Evolutionary conservation across 176 grass and related monocot genomes (phyloP).

Genomic region (Musa itinerans): DNA sequence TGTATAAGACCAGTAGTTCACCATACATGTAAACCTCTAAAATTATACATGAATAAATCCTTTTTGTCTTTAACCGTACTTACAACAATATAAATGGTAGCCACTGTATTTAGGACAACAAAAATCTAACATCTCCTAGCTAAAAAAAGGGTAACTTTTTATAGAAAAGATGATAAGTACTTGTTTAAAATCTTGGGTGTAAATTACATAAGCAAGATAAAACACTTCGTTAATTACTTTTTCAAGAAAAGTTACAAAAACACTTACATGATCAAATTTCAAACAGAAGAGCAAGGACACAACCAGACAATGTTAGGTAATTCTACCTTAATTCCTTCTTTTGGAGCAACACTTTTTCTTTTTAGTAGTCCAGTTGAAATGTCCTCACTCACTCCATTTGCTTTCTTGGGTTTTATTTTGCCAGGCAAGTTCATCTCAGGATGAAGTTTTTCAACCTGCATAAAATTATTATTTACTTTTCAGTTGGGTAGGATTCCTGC

Average conservation of each 20-base stretch:
- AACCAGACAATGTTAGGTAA: not conserved
- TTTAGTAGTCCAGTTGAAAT: constrained; percentile 38
- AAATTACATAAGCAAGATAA: no score
- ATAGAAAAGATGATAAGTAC: not conserved
- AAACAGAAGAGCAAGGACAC: constrained; percentile 1
- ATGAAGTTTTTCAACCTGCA: constrained; percentile 44
- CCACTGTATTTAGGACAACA: no score
- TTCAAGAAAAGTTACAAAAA: no score
- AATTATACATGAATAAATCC: not conserved
- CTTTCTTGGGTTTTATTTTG: constrained; percentile 56
- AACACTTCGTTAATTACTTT: no score
- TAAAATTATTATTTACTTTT: constrained; percentile 17
- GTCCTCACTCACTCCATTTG: constrained; percentile 39
- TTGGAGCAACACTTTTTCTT: constrained; percentile 63
- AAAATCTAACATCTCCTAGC: no score
- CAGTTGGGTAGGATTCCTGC: not conserved
- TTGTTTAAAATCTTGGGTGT: not conserved
- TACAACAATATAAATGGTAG: no score
- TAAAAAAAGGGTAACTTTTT: not conserved
- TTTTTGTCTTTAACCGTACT: not conserved
- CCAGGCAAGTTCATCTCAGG: constrained; percentile 39
- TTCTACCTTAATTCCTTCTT: constrained; percentile 77
- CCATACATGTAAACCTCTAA: not conserved
- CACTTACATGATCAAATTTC: constrained; percentile 2
- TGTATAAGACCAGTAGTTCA: not conserved